phyloP scores from a whole-genome alignment of 129 eudicot species.

The Chrysanthemum seticuspe region DNA sequence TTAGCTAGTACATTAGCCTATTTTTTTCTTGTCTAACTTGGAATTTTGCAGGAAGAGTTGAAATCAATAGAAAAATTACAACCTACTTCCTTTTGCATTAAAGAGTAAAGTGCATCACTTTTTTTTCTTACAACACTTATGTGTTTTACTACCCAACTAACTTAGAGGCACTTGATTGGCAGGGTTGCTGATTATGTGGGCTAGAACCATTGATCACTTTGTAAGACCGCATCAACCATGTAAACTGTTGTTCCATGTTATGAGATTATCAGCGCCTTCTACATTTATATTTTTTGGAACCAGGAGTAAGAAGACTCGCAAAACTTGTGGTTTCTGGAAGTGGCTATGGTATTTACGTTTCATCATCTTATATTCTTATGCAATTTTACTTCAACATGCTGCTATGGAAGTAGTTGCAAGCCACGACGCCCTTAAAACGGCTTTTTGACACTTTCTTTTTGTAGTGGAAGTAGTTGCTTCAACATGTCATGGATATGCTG shows the following conservation, averaged over 20 bases:
- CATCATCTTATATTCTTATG: background rate
- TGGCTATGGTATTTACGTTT: no score
- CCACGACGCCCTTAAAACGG: background rate
- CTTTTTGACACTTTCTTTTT: background rate
- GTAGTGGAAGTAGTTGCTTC: constrained; percentile 62
- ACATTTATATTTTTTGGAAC: background rate
- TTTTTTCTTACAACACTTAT: background rate
- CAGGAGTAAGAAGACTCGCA: no score
- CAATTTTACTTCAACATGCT: background rate
- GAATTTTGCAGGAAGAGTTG: constrained; percentile 66
- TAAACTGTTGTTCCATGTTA: background rate
- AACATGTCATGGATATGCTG: constrained; percentile 57
- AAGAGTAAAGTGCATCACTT: constrained; percentile 62
- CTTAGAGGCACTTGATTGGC: no score
- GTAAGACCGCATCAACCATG: constrained; percentile 43
- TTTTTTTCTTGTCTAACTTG: background rate
- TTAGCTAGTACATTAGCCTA: background rate
- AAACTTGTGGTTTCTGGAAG: no score
- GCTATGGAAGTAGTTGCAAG: no score
- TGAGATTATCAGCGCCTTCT: background rate
- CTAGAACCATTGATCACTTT: constrained; percentile 70
- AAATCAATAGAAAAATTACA: constrained; percentile 58
- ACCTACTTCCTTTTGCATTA: constrained; percentile 75
- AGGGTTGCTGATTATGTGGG: constrained; percentile 78
- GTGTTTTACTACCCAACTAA: background rate